Evolutionary conservation across 352 stramenopile genomes (phyloP).

Genomic region (Blastocystis sp.): DNA sequence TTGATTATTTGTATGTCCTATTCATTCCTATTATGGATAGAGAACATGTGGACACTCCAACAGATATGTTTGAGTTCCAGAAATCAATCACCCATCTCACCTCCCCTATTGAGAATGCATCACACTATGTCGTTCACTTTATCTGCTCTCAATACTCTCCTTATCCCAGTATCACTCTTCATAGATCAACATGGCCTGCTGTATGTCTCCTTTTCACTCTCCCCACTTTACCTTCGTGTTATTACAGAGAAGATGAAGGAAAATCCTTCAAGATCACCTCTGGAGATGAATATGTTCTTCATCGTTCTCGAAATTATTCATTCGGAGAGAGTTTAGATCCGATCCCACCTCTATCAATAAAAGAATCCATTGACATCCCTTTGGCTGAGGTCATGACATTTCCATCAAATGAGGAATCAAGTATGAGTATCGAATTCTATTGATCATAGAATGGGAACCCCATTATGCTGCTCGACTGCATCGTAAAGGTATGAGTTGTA

Average conservation of each 20-base stretch:
- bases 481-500: background rate
- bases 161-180: slow-evolving; percentile 68
- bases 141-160: slow-evolving; percentile 51
- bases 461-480: slow-evolving; percentile 21
- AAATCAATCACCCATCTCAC: background rate
- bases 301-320: background rate
- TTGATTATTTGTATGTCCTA: background rate
- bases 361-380: background rate
- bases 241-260: slow-evolving; percentile 64
- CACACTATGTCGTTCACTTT: slow-evolving; percentile 53
- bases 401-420: background rate
- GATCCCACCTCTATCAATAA: background rate
- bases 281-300: slow-evolving; percentile 35
- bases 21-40: background rate
- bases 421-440: background rate
- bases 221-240: slow-evolving; percentile 24
- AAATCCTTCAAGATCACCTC: slow-evolving; percentile 60
- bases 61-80: slow-evolving; percentile 13
- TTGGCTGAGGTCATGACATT: background rate
- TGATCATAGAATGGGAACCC: slow-evolving; percentile 21
- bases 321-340: background rate
- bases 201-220: slow-evolving; percentile 68
- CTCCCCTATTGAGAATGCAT: background rate
- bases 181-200: slow-evolving; percentile 68
- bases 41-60: background rate